phyloP scores from a whole-genome alignment of 139 green algal species.

The Edaphochlamys debaryana region DNA sequence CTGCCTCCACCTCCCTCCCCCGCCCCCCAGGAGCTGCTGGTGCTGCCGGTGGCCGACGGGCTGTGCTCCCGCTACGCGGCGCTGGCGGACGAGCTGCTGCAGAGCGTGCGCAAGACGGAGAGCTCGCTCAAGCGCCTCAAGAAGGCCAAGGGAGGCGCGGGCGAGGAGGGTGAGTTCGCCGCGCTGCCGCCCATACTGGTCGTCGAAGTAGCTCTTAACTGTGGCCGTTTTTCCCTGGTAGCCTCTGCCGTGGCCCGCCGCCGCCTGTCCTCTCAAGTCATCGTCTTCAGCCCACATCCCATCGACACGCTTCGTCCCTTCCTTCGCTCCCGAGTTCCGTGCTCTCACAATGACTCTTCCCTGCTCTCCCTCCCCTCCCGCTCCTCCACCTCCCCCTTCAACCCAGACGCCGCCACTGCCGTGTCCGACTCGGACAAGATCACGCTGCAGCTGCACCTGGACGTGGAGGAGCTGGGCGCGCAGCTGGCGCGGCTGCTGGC shows the following conservation, averaged over 20 bases:
- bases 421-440: conserved; percentile 94
- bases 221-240: no score
- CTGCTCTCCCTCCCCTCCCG: neutral
- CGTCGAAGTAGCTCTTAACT: no score
- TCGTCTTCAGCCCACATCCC: neutral
- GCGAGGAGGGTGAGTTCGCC: conserved; percentile 40
- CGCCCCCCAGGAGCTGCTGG: conserved; percentile 41
- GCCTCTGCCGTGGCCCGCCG: no score
- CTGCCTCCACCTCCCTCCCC: no score
- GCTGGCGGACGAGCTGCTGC: conserved; percentile 79
- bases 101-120: conserved; percentile 90
- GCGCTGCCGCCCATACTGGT: no score
- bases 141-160: conserved; percentile 54
- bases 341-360: no score
- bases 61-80: conserved; percentile 53
- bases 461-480: conserved; percentile 76
- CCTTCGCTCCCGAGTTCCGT: no score
- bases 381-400: no score
- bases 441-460: conserved; percentile 80
- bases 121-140: conserved; percentile 86
- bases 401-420: neutral
- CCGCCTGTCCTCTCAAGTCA: no score
- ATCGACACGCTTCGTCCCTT: no score
- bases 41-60: conserved; percentile 41
- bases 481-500: conserved; percentile 63